Evolutionary conservation across 768 basidiomycete genomes (phyloP), one percentile per base, ranked within the genome.

Genomic region (Phlebiopsis flavidoalba): DNA sequence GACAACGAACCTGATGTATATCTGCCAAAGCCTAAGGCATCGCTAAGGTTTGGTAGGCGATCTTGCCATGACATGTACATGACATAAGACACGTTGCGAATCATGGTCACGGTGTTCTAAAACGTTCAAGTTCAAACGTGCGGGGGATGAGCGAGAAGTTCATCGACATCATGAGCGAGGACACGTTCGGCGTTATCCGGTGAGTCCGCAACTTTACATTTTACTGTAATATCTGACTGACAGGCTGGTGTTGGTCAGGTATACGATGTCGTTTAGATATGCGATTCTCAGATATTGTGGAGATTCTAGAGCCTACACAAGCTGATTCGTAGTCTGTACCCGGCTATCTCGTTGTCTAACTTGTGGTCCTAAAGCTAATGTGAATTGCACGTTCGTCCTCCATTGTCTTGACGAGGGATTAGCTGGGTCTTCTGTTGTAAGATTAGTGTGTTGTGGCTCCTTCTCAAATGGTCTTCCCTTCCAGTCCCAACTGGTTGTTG

Each of bases 31-130:
- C 54, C 60, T 1, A 36, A n/a, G 3, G 52, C 51, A 10, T 47
- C 57, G 11, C 59, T 63, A 26, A 52, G 61, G 12, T 59, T 59
- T 15, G 61, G 61, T 1, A n/a, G 56, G 2, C 60, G 60, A 2
- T 54, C 63, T 4, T 70, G 69, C 47, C 60, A 69, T 6, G 69
- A 69, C 12, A 51, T 57, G 24, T 56, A 61, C 31, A 40, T 70
- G 19, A 69, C 69, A 17, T 49, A 61, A 14, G 59, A 61, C 19
- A 61, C 61, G 8, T 46, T 71, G 11, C 70, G 60, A 60, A 64
- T 66, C 19, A 55, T 61, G n/a, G 59, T 63, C 47, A 61, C 63
- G 8, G 46, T 67, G n/a, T 60, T 71, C 8, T 55, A n/a, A 60
- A 19, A 46, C 64, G 22, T 70, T 70, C 63, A 48, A 64, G 10